Evolutionary conservation across 2,329 filamentous ascomycete species (phyloP).

Genomic region (Apiospora pterosperma): DNA sequence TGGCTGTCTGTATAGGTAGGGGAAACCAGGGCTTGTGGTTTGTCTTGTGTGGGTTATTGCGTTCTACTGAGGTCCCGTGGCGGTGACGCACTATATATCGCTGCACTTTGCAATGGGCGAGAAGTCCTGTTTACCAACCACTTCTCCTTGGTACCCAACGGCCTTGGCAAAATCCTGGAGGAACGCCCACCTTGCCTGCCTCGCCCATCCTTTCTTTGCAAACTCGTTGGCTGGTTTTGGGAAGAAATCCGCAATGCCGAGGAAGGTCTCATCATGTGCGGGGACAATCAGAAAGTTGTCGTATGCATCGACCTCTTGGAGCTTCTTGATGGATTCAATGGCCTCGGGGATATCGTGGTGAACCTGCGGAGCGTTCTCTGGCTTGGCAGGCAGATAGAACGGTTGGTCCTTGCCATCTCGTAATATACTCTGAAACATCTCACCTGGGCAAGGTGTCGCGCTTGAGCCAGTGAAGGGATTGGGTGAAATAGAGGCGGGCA

Average conservation of each 20-base stretch:
- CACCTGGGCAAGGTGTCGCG: conserved; percentile 35
- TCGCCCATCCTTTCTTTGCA: conserved; percentile 40
- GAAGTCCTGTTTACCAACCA: conserved; percentile 16
- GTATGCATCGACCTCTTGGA: conserved; percentile 42
- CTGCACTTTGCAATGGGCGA: not conserved
- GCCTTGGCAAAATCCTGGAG: conserved; percentile 45
- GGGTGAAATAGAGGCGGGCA: conserved; percentile 33
- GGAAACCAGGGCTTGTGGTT: not conserved
- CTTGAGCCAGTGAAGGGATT: conserved; percentile 30
- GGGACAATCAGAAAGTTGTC: conserved; percentile 41
- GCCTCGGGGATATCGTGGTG: conserved; percentile 28
- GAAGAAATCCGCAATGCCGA: conserved; percentile 44
- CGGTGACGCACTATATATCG: too few species aligned
- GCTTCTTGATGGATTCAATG: conserved; percentile 37
- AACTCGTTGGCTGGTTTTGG: conserved; percentile 46
- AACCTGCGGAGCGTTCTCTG: conserved; percentile 10
- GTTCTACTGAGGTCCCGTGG: too few species aligned
- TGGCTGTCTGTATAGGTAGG: too few species aligned
- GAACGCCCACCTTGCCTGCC: conserved; percentile 45
- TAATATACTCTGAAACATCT: conserved; percentile 36
- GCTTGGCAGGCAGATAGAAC: conserved; percentile 26
- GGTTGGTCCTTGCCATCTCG: conserved; percentile 24
- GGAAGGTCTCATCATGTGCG: conserved; percentile 43
- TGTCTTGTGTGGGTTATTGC: not conserved
- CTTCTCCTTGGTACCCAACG: conserved; percentile 26